Base-by-base conservation (phyloP, 371 early-diverging fungal species). In the Rhizopus delemar region DNA sequence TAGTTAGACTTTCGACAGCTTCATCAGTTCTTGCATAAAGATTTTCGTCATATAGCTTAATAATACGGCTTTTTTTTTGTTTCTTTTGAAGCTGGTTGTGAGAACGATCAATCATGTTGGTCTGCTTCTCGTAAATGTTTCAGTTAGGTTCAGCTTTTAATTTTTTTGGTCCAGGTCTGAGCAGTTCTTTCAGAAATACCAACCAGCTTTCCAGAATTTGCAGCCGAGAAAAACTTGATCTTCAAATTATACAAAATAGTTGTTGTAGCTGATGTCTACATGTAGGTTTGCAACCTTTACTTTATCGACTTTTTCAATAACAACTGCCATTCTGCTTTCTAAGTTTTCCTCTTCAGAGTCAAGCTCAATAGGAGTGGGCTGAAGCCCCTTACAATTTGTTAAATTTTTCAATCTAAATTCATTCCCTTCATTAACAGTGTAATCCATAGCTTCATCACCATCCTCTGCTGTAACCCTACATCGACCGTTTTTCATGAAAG, bases 111-210 rank as follows among this genome's bases (percentile, higher is more conserved):
- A 28, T 54, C 53, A 12, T 41, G 51, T 53, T 53, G 4, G 53
- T 46, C 33, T 59, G 59, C 52, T 53, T 59, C 28, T 59, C 59
- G 39, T 22, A 59, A 36, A 59, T 59, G 45, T 53, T 35, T 34
- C 52, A 59, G 11, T 46, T 53, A 29, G 36, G 34, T 5, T 59
- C 59, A 28, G 52, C 36, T 38, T 38, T 59, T 15, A 53, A 33
- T 53, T 32, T 51, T 41, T 52, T 46, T 52, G 15, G 53, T 53
- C 53, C 53, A 59, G 3, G 45, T 16, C 38, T 59, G 45, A 33
- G 34, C 53, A 59, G 59, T 58, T 6, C 45, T 41, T 15, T 33
- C 28, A 15, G 32, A 32, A 33, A 45, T 39, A 15, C 33, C 29
- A 15, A 41, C 52, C 31, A 41, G 29, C 33, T 45, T 34, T 34